Percentiles rank a stretch among this genome's conserved stretches.
phyloP scores from a whole-genome alignment of 2,329 filamentous ascomycete species.

The Colletotrichum scovillei region DNA sequence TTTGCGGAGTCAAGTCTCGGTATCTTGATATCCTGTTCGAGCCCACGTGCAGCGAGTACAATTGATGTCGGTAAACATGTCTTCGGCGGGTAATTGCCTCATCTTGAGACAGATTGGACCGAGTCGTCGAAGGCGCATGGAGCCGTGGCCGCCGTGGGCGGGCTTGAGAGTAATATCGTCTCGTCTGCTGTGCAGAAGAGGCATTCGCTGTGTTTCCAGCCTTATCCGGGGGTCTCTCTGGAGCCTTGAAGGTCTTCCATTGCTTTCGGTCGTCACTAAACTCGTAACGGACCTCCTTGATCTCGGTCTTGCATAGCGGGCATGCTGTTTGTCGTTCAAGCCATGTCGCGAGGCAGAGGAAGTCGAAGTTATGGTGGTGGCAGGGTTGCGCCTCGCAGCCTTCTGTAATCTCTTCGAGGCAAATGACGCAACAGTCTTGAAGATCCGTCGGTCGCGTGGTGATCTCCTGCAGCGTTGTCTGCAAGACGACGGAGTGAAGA shows the following conservation, averaged over 20 bases:
- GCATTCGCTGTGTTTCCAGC: not conserved
- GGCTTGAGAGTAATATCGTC: constrained; percentile 15
- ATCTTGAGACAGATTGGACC: constrained; percentile 37
- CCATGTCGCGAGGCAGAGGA: constrained; percentile 86
- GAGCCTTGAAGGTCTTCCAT: constrained; percentile 66
- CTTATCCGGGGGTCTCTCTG: constrained; percentile 11
- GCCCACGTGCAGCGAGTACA: constrained; percentile 86
- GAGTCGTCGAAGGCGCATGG: constrained; percentile 38
- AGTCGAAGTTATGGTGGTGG: constrained; percentile 85
- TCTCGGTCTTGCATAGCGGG: constrained; percentile 77
- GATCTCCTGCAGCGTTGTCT: constrained; percentile 57
- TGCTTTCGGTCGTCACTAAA: constrained; percentile 46
- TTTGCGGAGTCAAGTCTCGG: constrained; percentile 75
- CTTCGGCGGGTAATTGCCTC: constrained; percentile 69
- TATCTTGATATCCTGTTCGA: constrained; percentile 83
- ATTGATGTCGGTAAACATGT: constrained; percentile 76
- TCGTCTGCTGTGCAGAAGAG: not conserved
- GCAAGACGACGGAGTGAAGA: constrained; percentile 54
- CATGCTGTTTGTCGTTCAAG: constrained; percentile 78
- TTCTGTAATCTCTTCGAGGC: constrained; percentile 80
- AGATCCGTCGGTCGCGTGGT: constrained; percentile 38
- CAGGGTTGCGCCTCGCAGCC: constrained; percentile 80
- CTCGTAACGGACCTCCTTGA: constrained; percentile 72
- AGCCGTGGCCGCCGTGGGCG: constrained; percentile 25
- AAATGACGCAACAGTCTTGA: constrained; percentile 80